Evolutionary conservation across 2,329 filamentous ascomycete genomes (phyloP), one percentile per base, ranked within the genome.

Genomic region (Herpotrichia juniperi): DNA sequence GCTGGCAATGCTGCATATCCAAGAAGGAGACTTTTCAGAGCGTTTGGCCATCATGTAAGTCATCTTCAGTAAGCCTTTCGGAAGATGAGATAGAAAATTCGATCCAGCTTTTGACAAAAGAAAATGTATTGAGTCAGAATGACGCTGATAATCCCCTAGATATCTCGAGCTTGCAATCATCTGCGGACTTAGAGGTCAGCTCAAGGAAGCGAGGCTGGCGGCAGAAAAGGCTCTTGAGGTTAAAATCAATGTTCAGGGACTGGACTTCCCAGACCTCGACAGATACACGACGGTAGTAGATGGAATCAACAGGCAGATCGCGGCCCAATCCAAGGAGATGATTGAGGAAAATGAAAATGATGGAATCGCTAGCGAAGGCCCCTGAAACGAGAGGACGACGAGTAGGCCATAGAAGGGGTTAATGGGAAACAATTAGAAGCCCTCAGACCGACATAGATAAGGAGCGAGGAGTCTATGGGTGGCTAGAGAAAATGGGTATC

Each of bases 131-230:
- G n/a, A n/a, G n/a, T n/a, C n/a, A n/a, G n/a, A n/a, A n/a, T n/a
- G 21, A 31, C 16, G 40, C 54, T 59, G n/a, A 63, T 46, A 3
- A 2, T 6, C 11, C 16, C 14, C 2, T 28, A 72, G 67, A 14
- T 72, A 65, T 22, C 46, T 72, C 12, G 70, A 73, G 31, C 61
- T 73, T 25, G 69, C 67, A 14, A 53, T 74, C 0, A 45, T 70
- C 14, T 71, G 66, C 37, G 69, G 72, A 50, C 12, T 46, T 3
- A 54, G 55, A 4, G 54, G 53, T 3, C 66, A 73, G 24, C 48
- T 63, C 8, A 48, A 40, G 35, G 54, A 61, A 48, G 71, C 64
- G 1, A 45, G 55, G 10, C 16, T 26, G 11, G 59, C 58, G 10
- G 64, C 63, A 1, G 32, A 26, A n/a, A 69, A 65, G 46, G 69